Evolutionary conservation across 2,329 filamentous ascomycete genomes (phyloP).

Genomic region (Fusarium paranaense): DNA sequence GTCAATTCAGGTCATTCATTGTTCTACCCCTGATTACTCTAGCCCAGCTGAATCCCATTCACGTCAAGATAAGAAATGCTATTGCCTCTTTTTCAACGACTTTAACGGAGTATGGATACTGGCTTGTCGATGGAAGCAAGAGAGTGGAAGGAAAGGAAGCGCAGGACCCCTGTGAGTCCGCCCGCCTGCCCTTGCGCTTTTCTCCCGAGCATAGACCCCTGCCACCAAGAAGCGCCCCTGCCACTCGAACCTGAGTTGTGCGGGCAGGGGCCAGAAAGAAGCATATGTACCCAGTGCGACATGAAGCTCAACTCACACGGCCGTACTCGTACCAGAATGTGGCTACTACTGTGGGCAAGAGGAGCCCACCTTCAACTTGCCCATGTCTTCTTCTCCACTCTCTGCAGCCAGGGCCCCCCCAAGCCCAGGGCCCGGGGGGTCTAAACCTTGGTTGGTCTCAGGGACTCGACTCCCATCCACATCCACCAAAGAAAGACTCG

Average conservation of each 20-base stretch:
- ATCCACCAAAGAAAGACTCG: background rate
- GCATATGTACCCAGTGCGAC: slow-evolving; percentile 35
- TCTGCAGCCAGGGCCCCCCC: slow-evolving; percentile 23
- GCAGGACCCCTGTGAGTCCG: slow-evolving; percentile 14
- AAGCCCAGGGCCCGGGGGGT: background rate
- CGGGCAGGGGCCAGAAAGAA: background rate
- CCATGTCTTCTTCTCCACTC: background rate
- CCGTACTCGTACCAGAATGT: slow-evolving; percentile 38
- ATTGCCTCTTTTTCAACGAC: slow-evolving; percentile 29
- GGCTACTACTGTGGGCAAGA: slow-evolving; percentile 24
- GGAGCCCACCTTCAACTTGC: slow-evolving; percentile 15
- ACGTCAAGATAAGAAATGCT: slow-evolving; percentile 15
- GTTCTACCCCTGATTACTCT: background rate
- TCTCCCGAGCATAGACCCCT: background rate
- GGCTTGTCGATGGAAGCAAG: background rate
- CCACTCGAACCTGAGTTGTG: slow-evolving; percentile 15
- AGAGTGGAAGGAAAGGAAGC: slow-evolving; percentile 15
- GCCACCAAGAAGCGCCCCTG: slow-evolving; percentile 12
- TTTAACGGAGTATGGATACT: background rate
- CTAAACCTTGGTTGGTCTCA: slow-evolving; percentile 14
- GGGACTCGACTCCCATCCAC: background rate
- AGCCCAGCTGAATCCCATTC: background rate
- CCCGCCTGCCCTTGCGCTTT: background rate
- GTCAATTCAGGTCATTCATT: background rate
- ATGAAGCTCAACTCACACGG: background rate